Percentiles rank a stretch among this genome's conserved stretches.
These are phyloP conservation scores for Macrolepiota fuliginosa DNA, from an alignment of 768 basidiomycete species.

Conservation along the genomic window DNA sequence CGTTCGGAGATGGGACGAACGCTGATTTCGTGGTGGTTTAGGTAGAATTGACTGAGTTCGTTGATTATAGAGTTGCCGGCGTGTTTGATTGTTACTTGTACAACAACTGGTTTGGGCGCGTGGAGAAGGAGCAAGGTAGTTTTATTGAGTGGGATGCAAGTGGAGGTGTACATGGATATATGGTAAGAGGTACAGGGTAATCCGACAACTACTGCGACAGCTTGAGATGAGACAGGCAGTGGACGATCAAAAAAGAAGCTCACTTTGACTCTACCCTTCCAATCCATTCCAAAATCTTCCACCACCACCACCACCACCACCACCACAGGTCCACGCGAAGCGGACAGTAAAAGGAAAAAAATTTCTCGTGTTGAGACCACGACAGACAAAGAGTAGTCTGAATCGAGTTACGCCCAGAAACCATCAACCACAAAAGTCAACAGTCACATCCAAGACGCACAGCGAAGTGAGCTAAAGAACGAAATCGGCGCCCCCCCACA, in stretches of 20 bases:
- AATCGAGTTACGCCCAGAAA: slow-evolving; percentile 49
- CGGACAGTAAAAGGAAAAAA: slow-evolving; percentile 22
- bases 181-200: slow-evolving; percentile 12
- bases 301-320: background rate
- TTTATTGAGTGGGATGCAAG: too few species aligned
- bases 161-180: slow-evolving; percentile 29
- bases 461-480: slow-evolving; percentile 72
- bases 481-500: slow-evolving; percentile 9
- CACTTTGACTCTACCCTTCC: background rate
- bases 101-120: slow-evolving; percentile 15
- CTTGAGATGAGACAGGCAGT: background rate
- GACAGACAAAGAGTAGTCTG: slow-evolving; percentile 70
- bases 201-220: background rate
- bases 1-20: slow-evolving; percentile 20
- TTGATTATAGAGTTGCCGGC: slow-evolving; percentile 17
- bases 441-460: slow-evolving; percentile 32
- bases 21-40: slow-evolving; percentile 33
- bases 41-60: slow-evolving; percentile 27
- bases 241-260: slow-evolving; percentile 1
- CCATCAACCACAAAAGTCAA: slow-evolving; percentile 4
- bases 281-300: background rate
- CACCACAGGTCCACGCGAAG: slow-evolving; percentile 15
- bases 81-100: slow-evolving; percentile 32
- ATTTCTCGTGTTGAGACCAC: slow-evolving; percentile 19
- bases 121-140: too few species aligned